Evolutionary conservation across 164 flowering plant genomes (phyloP), one percentile per base, ranked within the genome.

Genomic region (Paratinospora sagittata): DNA sequence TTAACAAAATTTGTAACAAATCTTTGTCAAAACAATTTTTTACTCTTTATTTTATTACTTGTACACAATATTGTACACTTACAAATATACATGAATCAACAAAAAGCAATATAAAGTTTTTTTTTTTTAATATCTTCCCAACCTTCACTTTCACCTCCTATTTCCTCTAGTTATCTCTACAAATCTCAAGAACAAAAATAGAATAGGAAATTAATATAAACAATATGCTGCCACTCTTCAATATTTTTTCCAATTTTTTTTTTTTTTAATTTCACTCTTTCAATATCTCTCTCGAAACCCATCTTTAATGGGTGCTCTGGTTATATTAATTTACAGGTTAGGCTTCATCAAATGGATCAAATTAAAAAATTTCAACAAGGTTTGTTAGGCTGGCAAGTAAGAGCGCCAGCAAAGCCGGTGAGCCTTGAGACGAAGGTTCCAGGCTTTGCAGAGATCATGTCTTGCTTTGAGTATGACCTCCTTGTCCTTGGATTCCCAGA

Each of bases 391-490:
- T 4, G 27, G 82, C 87, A 87, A 24, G 27, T 17, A 63, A 85
- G 81, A 0, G 86, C 73, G 33, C 89, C 88, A 10, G 89, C 13
- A 26, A 60, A 82, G 58, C 85, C 84, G 0, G 84, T 79, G 45
- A 83, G 81, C 24, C 82, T 66, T 0, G 63, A 65, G 14, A 79
- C 85, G 14, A 17, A 77, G 0, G 79, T 55, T 23, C 86, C 89
- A 2, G 82, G 79, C 70, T 73, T 81, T 17, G 80, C 77, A 0
- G 30, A 52, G 69, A 84, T 83, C 83, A 85, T 72, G 5, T 77
- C 77, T 23, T 49, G 11, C 65, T 43, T 75, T 1, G 82, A 67
- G 60, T 0, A 69, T 16, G 16, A 63, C n/a, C 7, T 65, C 39
- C 21, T 45, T 16, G 14, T 45, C 21, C 36, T 21, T 6, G 71